Conservation (phyloP, 192 early-diverging fungal genomes). For the Coemansia sp. region DNA sequence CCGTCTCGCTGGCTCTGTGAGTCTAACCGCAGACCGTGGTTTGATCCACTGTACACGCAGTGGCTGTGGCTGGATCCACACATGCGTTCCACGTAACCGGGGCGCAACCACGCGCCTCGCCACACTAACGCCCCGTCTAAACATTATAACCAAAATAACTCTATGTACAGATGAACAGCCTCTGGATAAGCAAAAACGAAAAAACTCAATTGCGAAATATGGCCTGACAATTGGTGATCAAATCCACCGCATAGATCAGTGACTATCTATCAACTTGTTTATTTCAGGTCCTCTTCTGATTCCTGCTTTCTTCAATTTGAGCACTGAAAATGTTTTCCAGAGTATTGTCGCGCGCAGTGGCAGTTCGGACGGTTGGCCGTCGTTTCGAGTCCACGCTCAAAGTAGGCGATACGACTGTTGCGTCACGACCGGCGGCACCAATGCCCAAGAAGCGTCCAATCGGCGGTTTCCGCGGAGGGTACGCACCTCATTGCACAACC, state of each 20-base stretch:
- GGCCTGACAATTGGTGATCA: too few relatives aligned
- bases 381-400: constrained; percentile 50
- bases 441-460: constrained; percentile 56
- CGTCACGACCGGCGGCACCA: constrained; percentile 28
- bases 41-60: too few relatives aligned
- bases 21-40: too few relatives aligned
- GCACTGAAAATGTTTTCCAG: constrained; percentile 19
- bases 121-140: too few relatives aligned
- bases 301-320: background rate
- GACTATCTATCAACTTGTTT: background rate
- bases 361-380: constrained; percentile 11
- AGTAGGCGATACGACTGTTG: constrained; percentile 26
- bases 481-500: constrained; percentile 6
- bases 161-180: too few relatives aligned
- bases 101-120: too few relatives aligned
- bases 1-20: background rate
- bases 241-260: too few relatives aligned
- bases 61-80: too few relatives aligned
- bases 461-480: constrained; percentile 65
- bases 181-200: too few relatives aligned
- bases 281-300: background rate
- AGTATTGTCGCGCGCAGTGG: constrained; percentile 21
- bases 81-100: too few relatives aligned
- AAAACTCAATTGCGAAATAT: too few relatives aligned
- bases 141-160: too few relatives aligned